phyloP scores from a whole-genome alignment of 1,284 basidiomycete genomes.

The Leccinum subspadiceum region DNA sequence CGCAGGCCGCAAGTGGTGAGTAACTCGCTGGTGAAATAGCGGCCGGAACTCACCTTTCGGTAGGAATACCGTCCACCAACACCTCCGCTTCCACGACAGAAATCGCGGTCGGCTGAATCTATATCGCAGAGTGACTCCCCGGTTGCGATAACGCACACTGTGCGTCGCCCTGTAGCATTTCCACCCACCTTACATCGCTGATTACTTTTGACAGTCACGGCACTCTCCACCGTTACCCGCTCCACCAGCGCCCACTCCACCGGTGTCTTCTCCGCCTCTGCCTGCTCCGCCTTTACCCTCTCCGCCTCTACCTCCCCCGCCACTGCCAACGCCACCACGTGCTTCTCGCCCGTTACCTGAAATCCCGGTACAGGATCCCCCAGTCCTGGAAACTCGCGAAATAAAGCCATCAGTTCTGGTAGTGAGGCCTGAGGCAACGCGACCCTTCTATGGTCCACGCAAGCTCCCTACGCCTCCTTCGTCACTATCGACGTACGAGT shows the following conservation, averaged over 20 bases:
- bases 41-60: conserved; percentile 5
- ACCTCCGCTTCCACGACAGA: conserved; percentile 47
- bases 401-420: conserved; percentile 14
- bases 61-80: conserved; percentile 57
- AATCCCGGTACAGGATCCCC: conserved; percentile 25
- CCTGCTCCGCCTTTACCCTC: neutral
- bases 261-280: conserved; percentile 16
- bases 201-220: conserved; percentile 22
- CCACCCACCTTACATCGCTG: conserved; percentile 2
- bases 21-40: conserved; percentile 3
- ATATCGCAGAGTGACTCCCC: conserved; percentile 31
- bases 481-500: conserved; percentile 28
- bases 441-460: conserved; percentile 27
- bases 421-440: conserved; percentile 24
- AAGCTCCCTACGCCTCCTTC: conserved; percentile 35
- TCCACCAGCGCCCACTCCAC: conserved; percentile 19
- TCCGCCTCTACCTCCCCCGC: conserved; percentile 13
- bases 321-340: conserved; percentile 30
- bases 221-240: conserved; percentile 32
- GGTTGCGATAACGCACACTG: conserved; percentile 27
- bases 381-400: conserved; percentile 21
- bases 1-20: conserved; percentile 38
- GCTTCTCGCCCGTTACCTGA: conserved; percentile 31
- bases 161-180: conserved; percentile 9
- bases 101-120: conserved; percentile 30